Evolutionary conservation across 257 asterid genomes (phyloP), one percentile per base, ranked within the genome.

Genomic region (Solanum pennellii): DNA sequence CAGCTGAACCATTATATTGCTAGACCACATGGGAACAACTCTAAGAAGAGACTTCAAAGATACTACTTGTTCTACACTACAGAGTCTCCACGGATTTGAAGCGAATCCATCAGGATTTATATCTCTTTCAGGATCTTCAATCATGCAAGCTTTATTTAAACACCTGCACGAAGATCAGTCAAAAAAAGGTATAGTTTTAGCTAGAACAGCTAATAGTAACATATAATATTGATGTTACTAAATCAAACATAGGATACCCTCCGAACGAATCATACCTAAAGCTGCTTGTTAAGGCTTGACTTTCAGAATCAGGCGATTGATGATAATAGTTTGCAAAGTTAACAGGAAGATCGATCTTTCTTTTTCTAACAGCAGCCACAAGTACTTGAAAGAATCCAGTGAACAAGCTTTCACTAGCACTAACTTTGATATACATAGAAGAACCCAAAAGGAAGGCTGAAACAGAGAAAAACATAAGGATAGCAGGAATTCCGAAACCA

Each of bases 381-480:
- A 79, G 66, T 56, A 89, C 91, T 89, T 86, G 89, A 73, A 82
- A 60, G 16, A 86, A 86, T 56, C 91, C 89, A 15, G 82, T 60
- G 16, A 89, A 60, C 85, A 89, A 82, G 83, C 90, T 89, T 33
- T 82, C 82, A 6, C 66, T 86, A n/a, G 66, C 82, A 82, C 31
- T 41, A 33, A 69, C 86, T 41, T 82, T 89, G 25, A 89, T 62
- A 62, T 86, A 89, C 21, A 86, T 49, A 5, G 89, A 29, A 56
- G 87, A 89, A 15, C 86, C 89, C 39, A 25, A 65, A 74, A 86
- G 69, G 49, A 89, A 86, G 9, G 71, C 52, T 37, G 80, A 14
- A 89, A 85, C 87, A 80, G 90, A 89, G 56, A 89, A 71, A 72
- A 62, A n/a, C 91, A 83, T 27, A 37, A 89, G 89, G 44, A 82